These are phyloP conservation scores for Aciculosporium take DNA, from an alignment of 2,329 filamentous ascomycete species.

Conservation along the genomic window DNA sequence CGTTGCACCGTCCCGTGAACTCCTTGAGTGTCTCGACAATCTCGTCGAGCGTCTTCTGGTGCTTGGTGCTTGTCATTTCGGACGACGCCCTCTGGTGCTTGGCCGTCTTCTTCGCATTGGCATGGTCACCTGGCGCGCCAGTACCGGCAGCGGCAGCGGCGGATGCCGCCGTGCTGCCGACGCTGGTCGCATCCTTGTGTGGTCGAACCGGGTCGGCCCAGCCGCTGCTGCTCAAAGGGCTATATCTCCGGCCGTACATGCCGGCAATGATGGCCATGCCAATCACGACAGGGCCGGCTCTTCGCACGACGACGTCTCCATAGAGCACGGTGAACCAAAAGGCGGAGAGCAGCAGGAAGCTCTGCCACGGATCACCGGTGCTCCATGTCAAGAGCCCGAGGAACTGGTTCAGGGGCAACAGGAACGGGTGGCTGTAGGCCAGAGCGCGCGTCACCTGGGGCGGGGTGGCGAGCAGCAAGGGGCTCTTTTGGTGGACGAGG, in stretches of 20 bases:
- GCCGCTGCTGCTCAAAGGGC: constrained; percentile 73
- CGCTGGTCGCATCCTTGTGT: constrained; percentile 15
- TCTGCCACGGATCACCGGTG: constrained; percentile 88
- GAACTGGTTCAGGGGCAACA: constrained; percentile 75
- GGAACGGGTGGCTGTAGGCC: constrained; percentile 89
- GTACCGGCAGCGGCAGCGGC: constrained; percentile 11
- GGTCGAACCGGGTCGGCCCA: constrained; percentile 41
- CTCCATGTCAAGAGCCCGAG: constrained; percentile 87
- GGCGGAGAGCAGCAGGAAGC: constrained; percentile 69
- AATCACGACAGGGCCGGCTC: constrained; percentile 69
- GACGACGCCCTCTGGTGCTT: constrained; percentile 32
- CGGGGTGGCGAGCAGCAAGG: constrained; percentile 80
- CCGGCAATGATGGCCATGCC: constrained; percentile 69
- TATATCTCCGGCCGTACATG: constrained; percentile 87
- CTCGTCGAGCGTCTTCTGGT: constrained; percentile 91
- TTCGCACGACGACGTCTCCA: constrained; percentile 67
- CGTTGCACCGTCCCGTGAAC: constrained; percentile 83
- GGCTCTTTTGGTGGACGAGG: constrained; percentile 92
- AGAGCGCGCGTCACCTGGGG: constrained; percentile 88
- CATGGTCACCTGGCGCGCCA: constrained; percentile 12
- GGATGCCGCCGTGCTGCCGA: constrained; percentile 7
- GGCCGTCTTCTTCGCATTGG: constrained; percentile 15
- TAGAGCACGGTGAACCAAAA: constrained; percentile 86
- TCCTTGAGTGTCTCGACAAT: constrained; percentile 88
- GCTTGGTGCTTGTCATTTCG: constrained; percentile 52